Conservation (phyloP, 2,329 filamentous ascomycete genomes). For the Coniochaeta sp. region DNA sequence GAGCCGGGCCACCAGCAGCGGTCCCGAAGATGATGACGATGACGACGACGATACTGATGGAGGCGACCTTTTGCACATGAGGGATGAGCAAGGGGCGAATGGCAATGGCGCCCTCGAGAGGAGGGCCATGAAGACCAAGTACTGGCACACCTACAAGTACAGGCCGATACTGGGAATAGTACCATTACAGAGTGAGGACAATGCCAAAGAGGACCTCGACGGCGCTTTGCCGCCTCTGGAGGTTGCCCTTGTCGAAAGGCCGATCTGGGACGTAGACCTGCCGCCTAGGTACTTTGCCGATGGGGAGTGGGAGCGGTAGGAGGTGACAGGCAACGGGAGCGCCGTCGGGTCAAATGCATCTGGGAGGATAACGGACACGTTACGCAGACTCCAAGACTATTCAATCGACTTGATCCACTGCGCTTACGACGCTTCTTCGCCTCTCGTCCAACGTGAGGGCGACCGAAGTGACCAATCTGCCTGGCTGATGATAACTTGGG, state of each 20-base stretch:
- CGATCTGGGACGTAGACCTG: slow-evolving; percentile 74
- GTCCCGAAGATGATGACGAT: slow-evolving; percentile 26
- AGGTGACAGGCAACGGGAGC: neutral
- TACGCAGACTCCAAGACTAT: neutral
- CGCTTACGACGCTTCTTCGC: slow-evolving; percentile 1
- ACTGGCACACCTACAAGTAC: slow-evolving; percentile 90
- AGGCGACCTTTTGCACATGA: slow-evolving; percentile 19
- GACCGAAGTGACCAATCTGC: neutral
- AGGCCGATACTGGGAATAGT: slow-evolving; percentile 78
- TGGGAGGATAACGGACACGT: neutral
- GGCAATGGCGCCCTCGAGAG: slow-evolving; percentile 26
- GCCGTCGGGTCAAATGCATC: neutral
- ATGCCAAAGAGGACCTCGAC: slow-evolving; percentile 7
- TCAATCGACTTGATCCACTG: neutral
- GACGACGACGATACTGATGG: slow-evolving; percentile 24
- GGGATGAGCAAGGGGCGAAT: slow-evolving; percentile 29
- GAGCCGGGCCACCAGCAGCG: slow-evolving; percentile 22
- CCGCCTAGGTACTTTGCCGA: slow-evolving; percentile 62
- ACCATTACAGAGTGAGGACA: slow-evolving; percentile 28
- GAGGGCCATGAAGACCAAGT: slow-evolving; percentile 24
- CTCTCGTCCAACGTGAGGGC: neutral
- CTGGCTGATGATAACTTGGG: neutral
- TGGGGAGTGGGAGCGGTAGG: slow-evolving; percentile 40
- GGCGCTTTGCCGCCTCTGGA: slow-evolving; percentile 43
- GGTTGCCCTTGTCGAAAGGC: slow-evolving; percentile 82